Evolutionary conservation across 768 basidiomycete species (phyloP), one percentile per base, ranked within the genome.

Genomic region (Boletus vermiculosoides): DNA sequence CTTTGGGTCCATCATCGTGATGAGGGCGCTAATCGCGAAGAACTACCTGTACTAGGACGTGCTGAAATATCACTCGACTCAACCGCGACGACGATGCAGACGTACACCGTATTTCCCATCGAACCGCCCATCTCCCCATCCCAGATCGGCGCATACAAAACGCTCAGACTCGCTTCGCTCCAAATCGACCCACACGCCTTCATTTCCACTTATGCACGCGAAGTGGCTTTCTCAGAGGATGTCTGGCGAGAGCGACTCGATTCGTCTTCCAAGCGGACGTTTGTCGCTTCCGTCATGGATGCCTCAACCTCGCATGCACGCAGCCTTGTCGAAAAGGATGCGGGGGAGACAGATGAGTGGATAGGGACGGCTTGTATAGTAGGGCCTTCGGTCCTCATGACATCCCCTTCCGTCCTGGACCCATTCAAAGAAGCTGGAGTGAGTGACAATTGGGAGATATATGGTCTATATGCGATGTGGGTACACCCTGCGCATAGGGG

Each of bases 381-480:
- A 3, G 61, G 58, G 4, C 69, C 65, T 16, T 63, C 65, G 5
- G 59, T 18, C 16, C 16, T 62, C 30, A 22, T 47, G 30, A 16
- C 7, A 0, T 28, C 9, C 12, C 50, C 65, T 18, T 47, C 36
- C 13, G 18, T 25, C 11, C 5, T 60, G 16, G 60, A 36, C 13
- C 59, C 58, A 3, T 47, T 73, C 50, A 34, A 50, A 41, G 56
- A 59, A 23, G 62, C 57, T 0, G 63, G 63, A 0, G 22, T 65
- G 37, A 52, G 52, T 5, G 40, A n/a, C 3, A 42, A 60, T 9
- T 71, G 62, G 60, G 56, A 67, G 16, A 50, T 56, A 12, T 67
- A 73, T 16, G 54, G 52, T 15, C 23, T 71, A 15, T 66, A 5
- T 42, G 62, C 40, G n/a, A 62, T 69, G 66, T 71, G 67, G 71